Base-by-base conservation (phyloP, 2,329 filamentous ascomycete genomes). In the Colletotrichum tropicale region DNA sequence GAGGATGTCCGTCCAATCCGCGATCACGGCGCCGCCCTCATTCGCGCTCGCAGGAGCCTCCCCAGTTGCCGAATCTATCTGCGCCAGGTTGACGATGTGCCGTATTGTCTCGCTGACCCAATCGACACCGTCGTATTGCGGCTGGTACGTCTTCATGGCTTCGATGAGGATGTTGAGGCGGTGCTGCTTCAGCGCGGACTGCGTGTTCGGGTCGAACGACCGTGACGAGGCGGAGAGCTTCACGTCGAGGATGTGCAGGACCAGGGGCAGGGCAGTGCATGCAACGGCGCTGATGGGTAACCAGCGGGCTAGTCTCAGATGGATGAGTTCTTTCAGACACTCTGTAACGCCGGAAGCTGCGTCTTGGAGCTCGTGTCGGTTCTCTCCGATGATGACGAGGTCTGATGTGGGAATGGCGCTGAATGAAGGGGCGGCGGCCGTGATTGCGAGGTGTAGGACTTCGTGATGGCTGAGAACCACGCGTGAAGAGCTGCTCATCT, bases 381-480 rank as follows among this genome's bases (percentile, higher is more conserved):
- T 85, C 71, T 84, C 82, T 71, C 87, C 86, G 34, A 85, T 84
- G 8, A 83, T 82, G 1, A 82, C 82, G 10, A 86, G 80, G 38
- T 84, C 82, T 2, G 80, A 80, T 1, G 77, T 72, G 10, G 82
- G 77, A 28, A 78, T 82, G 32, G 79, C 82, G 61, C 80, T 82
- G 78, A 83, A 75, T 66, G 81, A 78, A 26, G 82, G 80, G 62
- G 84, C 79, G 55, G 85, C 82, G 76, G 84, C 83, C 6, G 83
- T 81, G 26, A 86, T 84, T n/a, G 86, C 86, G 5, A 87, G 80
- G 21, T 88, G 83, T 6, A 89, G 80, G 12, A 88, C 82, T 77
- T 88, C 85, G 70, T 88, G 86, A 77, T 90, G 87, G 18, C 85
- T 87, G 8, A 90, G 81, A 5, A 85, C 85, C 9, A 88, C 83